These are phyloP conservation scores for Chrysoporthe cubensis DNA, from an alignment of 2,329 filamentous ascomycete genomes.

Conservation along the genomic window DNA sequence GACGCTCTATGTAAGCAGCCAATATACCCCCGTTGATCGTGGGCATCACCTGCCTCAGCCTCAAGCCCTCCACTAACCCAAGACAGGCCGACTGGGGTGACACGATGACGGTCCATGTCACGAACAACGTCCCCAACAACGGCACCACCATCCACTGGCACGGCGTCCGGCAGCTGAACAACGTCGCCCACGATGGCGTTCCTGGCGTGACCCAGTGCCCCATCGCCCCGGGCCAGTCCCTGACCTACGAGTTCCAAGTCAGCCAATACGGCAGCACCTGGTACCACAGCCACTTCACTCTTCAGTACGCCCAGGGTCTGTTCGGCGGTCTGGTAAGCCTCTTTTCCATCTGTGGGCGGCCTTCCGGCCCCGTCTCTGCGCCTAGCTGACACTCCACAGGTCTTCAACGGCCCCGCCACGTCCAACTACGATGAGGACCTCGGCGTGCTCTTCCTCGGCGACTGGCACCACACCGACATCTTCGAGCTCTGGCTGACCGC, in stretches of 20 bases:
- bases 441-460: slow-evolving; percentile 51
- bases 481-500: slow-evolving; percentile 31
- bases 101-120: slow-evolving; percentile 57
- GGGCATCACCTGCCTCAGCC: slow-evolving; percentile 31
- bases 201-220: slow-evolving; percentile 46
- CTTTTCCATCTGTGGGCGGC: too few species aligned
- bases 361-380: neutral
- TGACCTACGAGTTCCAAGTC: slow-evolving; percentile 40
- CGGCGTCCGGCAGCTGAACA: slow-evolving; percentile 49
- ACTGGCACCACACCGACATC: slow-evolving; percentile 49
- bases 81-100: slow-evolving; percentile 49
- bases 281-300: slow-evolving; percentile 43
- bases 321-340: slow-evolving; percentile 39
- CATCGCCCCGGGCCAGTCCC: slow-evolving; percentile 40
- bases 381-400: slow-evolving; percentile 33
- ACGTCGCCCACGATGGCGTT: slow-evolving; percentile 49
- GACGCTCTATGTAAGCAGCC: slow-evolving; percentile 31
- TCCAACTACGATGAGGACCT: slow-evolving; percentile 55
- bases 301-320: slow-evolving; percentile 47
- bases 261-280: slow-evolving; percentile 43
- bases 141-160: slow-evolving; percentile 53
- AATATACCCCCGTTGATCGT: slow-evolving; percentile 24
- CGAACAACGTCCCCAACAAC: slow-evolving; percentile 57
- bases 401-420: slow-evolving; percentile 50
- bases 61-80: slow-evolving; percentile 31